These are phyloP conservation scores for Lathyrus sativus DNA, from an alignment of 306 rosid species.

Conservation along the genomic window DNA sequence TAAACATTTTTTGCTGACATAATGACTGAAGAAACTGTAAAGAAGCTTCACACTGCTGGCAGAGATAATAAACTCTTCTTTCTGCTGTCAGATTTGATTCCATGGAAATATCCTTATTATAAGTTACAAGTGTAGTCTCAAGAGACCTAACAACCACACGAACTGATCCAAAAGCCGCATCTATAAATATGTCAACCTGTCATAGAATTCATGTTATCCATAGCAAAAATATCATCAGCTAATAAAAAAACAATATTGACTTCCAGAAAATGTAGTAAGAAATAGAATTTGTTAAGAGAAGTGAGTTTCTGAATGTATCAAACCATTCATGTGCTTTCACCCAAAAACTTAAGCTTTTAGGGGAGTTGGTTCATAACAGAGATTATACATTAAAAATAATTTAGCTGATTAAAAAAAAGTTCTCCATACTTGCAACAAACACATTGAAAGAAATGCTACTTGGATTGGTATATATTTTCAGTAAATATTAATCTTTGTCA, in stretches of 20 bases:
- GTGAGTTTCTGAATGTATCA: conserved; percentile 6
- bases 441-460: conserved; percentile 25
- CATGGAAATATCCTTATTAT: conserved; percentile 42
- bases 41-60: conserved; percentile 96
- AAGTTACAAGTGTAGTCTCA: conserved; percentile 53
- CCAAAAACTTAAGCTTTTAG: conserved; percentile 18
- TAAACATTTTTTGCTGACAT: conserved; percentile 83
- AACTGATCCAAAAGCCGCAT: conserved; percentile 92
- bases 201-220: conserved; percentile 48
- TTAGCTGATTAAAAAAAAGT: conserved; percentile 18
- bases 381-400: not conserved
- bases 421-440: conserved; percentile 33
- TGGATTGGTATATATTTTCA: conserved; percentile 1
- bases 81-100: conserved; percentile 57
- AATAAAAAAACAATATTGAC: conserved; percentile 28
- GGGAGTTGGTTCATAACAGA: conserved; percentile 16
- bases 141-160: conserved; percentile 64
- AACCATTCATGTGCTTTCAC: conserved; percentile 18
- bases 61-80: conserved; percentile 63
- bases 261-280: conserved; percentile 24
- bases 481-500: conserved; percentile 18
- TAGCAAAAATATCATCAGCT: conserved; percentile 25
- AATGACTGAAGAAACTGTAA: conserved; percentile 84
- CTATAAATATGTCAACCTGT: conserved; percentile 93
- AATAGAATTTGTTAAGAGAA: conserved; percentile 10